Conservation (phyloP, 2,329 filamentous ascomycete species). For the Penicillium vulpinum region DNA sequence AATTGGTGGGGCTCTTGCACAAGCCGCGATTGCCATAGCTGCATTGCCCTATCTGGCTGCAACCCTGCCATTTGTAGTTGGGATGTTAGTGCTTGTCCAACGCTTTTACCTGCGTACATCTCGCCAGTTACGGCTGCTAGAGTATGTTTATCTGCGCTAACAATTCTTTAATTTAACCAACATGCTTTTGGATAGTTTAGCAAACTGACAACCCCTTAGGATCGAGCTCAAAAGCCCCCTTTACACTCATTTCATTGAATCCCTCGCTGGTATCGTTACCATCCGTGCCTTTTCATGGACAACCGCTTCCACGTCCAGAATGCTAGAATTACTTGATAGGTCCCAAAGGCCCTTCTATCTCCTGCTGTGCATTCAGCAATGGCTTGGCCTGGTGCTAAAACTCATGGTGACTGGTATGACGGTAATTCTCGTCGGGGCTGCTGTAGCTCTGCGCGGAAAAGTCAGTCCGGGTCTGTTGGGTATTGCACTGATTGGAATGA, state of each 20-base stretch:
- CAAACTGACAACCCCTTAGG: not conserved
- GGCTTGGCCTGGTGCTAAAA: slow-evolving; percentile 47
- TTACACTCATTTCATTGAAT: slow-evolving; percentile 23
- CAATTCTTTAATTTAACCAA: not conserved
- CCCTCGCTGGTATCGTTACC: slow-evolving; percentile 14
- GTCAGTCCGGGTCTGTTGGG: slow-evolving; percentile 47
- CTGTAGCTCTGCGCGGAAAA: slow-evolving; percentile 37
- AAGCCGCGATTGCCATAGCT: slow-evolving; percentile 12
- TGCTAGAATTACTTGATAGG: slow-evolving; percentile 36
- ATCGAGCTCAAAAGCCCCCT: slow-evolving; percentile 23
- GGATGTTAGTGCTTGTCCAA: slow-evolving; percentile 15
- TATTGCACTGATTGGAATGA: slow-evolving; percentile 49
- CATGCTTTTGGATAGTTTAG: not conserved
- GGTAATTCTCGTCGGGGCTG: slow-evolving; percentile 44
- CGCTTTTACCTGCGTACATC: slow-evolving; percentile 21
- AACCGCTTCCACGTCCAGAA: not conserved
- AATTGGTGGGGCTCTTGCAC: not conserved
- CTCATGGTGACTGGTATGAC: slow-evolving; percentile 46
- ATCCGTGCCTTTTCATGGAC: slow-evolving; percentile 21
- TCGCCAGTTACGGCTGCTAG: slow-evolving; percentile 19
- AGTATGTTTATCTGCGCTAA: not conserved
- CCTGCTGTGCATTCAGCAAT: slow-evolving; percentile 48
- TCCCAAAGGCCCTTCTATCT: slow-evolving; percentile 50
- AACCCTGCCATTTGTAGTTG: slow-evolving; percentile 11
- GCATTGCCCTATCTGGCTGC: slow-evolving; percentile 17